phyloP scores from a whole-genome alignment of 208 protist species.

The Endotrypanum monterogeii region DNA sequence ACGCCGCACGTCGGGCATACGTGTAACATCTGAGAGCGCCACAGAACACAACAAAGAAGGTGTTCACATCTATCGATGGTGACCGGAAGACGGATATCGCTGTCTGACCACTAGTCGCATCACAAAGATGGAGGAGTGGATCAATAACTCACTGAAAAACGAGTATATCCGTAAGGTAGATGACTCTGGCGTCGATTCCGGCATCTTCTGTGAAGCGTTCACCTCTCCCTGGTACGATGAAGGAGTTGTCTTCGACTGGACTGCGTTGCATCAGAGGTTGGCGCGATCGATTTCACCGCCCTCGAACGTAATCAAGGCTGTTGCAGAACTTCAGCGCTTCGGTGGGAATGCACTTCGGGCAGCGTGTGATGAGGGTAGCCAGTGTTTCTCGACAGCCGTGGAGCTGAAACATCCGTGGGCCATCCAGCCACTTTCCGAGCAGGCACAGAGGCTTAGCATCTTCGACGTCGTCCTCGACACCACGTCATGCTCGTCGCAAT shows the following conservation, averaged over 20 bases:
- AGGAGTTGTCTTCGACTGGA: constrained; percentile 71
- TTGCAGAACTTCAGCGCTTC: constrained; percentile 1
- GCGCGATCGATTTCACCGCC: not conserved
- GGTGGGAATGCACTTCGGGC: constrained; percentile 3
- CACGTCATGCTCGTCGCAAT: not conserved
- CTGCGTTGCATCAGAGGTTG: constrained; percentile 51
- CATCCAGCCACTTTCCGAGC: constrained; percentile 50
- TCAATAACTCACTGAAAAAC: constrained; percentile 25
- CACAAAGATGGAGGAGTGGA: constrained; percentile 50
- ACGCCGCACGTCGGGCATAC: not conserved
- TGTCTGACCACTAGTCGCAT: not conserved
- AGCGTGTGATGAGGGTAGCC: not conserved
- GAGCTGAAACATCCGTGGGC: constrained; percentile 54
- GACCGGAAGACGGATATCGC: no score
- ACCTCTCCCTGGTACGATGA: constrained; percentile 67
- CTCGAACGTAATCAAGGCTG: not conserved
- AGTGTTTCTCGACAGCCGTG: constrained; percentile 41
- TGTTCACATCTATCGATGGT: not conserved
- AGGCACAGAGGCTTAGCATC: constrained; percentile 49
- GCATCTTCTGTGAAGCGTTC: constrained; percentile 41
- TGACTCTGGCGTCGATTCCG: constrained; percentile 13
- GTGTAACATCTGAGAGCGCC: not conserved
- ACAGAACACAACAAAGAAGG: no score
- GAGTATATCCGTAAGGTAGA: constrained; percentile 31
- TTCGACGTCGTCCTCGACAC: constrained; percentile 29